Conservation (phyloP, 345 rosid species). For the Stellera chamaejasme region DNA sequence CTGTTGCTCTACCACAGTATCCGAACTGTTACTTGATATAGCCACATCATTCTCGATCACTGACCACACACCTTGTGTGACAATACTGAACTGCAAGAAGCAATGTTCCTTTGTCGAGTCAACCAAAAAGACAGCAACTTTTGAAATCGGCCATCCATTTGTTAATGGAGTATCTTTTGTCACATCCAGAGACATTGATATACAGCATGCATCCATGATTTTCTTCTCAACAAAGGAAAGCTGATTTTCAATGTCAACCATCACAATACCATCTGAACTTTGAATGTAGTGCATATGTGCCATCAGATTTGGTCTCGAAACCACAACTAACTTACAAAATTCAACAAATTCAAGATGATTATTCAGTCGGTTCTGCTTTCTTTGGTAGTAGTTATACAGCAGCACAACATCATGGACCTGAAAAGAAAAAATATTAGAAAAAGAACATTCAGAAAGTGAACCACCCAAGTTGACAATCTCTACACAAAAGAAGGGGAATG, state of each 20-base stretch:
- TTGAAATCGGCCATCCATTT: conserved; percentile 50
- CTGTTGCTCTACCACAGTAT: conserved; percentile 11
- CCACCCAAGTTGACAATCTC: background rate
- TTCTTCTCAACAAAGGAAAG: conserved; percentile 43
- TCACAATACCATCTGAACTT: conserved; percentile 23
- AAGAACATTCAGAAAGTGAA: background rate
- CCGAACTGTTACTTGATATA: conserved; percentile 15
- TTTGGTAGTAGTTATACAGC: conserved; percentile 64
- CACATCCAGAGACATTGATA: conserved; percentile 41
- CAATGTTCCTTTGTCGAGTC: conserved; percentile 48
- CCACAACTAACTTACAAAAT: conserved; percentile 55
- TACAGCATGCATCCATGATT: conserved; percentile 61
- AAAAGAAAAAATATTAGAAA: conserved; percentile 9
- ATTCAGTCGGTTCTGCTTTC: conserved; percentile 43
- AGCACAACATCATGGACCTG: conserved; percentile 74
- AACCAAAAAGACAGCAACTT: conserved; percentile 51
- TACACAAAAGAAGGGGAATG: background rate
- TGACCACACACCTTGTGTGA: conserved; percentile 70
- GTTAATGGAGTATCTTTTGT: conserved; percentile 29
- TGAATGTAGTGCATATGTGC: conserved; percentile 38
- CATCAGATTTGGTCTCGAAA: conserved; percentile 40
- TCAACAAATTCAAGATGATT: conserved; percentile 43
- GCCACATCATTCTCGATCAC: conserved; percentile 52
- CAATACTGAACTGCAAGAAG: conserved; percentile 33
- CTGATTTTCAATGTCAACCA: conserved; percentile 31